phyloP scores from a whole-genome alignment of 805 yeast genomes.

The Schwanniomyces pseudopolymorphus region DNA sequence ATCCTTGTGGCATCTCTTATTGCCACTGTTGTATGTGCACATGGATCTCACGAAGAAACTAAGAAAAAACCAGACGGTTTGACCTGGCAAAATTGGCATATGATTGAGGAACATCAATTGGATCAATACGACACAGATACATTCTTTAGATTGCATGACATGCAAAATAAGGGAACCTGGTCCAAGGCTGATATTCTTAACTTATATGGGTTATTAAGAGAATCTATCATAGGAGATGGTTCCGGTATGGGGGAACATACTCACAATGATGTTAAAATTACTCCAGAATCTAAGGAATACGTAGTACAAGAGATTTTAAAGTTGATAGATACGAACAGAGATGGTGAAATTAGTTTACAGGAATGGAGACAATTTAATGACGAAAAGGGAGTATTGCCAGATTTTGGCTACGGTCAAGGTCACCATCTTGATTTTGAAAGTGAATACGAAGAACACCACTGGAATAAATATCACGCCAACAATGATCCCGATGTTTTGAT shows the following conservation, averaged over 20 bases:
- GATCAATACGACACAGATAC: slow-evolving; percentile 71
- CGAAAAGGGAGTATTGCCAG: slow-evolving; percentile 77
- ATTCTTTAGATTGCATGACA: slow-evolving; percentile 81
- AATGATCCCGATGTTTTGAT: slow-evolving; percentile 78
- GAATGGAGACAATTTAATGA: slow-evolving; percentile 68
- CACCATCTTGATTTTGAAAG: slow-evolving; percentile 92
- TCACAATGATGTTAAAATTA: slow-evolving; percentile 52
- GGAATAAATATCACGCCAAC: slow-evolving; percentile 77
- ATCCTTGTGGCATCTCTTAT: not conserved
- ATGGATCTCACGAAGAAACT: slow-evolving; percentile 8
- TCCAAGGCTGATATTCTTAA: slow-evolving; percentile 65
- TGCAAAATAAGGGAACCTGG: slow-evolving; percentile 56
- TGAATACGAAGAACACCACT: slow-evolving; percentile 93
- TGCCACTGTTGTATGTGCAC: not conserved
- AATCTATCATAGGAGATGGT: slow-evolving; percentile 79
- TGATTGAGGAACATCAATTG: slow-evolving; percentile 83
- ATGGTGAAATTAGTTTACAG: slow-evolving; percentile 60
- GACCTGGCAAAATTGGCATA: slow-evolving; percentile 85
- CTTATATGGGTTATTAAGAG: slow-evolving; percentile 76
- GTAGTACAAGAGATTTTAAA: slow-evolving; percentile 57
- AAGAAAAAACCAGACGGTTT: slow-evolving; percentile 45
- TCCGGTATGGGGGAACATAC: slow-evolving; percentile 72
- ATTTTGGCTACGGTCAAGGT: slow-evolving; percentile 90
- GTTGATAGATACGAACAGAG: slow-evolving; percentile 64
- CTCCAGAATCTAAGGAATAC: slow-evolving; percentile 52